Evolutionary conservation across 345 rosid species (phyloP), one percentile per base, ranked within the genome.

Genomic region (Kernera saxatilis): DNA sequence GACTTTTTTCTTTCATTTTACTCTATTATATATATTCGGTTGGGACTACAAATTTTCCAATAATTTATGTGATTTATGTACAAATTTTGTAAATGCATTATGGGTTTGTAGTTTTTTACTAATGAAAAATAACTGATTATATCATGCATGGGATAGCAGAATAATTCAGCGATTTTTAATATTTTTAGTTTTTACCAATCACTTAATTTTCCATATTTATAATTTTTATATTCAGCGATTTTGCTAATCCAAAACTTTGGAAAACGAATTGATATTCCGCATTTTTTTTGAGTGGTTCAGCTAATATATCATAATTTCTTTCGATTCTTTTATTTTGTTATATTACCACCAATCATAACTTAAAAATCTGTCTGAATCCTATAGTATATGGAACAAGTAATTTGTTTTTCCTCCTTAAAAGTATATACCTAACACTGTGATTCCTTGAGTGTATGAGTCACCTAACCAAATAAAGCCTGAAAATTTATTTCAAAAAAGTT

Each of bases 391-490:
- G 21, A 67, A 27, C 49, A 68, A 33, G 3, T 5, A 21, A 15
- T 33, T 33, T 57, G 18, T 7, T 11, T 23, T 41, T 11, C 11
- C 23, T 45, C 32, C 37, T 15, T 8, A 22, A 56, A 39, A 40
- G 21, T 39, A 32, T 40, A 36, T 64, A 55, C 36, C 52, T 36
- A 46, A 64, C 21, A 8, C 2, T 58, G 15, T 40, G 69, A 67
- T 74, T 74, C 78, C 57, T 74, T 67, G 78, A 50, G 78, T 74
- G 70, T 68, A 52, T 18, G 41, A 68, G 33, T 68, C 26, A 52
- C 57, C 78, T 51, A 60, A 59, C 70, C 70, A 17, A 18, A 75
- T 41, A 60, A 75, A 75, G 69, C 15, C 50, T 60, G 49, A 33
- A 67, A 52, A 3, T 8, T 17, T 21, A 37, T 45, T 55, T 15